Conservation (phyloP, 768 basidiomycete genomes). For the Polyporus arcularius region DNA sequence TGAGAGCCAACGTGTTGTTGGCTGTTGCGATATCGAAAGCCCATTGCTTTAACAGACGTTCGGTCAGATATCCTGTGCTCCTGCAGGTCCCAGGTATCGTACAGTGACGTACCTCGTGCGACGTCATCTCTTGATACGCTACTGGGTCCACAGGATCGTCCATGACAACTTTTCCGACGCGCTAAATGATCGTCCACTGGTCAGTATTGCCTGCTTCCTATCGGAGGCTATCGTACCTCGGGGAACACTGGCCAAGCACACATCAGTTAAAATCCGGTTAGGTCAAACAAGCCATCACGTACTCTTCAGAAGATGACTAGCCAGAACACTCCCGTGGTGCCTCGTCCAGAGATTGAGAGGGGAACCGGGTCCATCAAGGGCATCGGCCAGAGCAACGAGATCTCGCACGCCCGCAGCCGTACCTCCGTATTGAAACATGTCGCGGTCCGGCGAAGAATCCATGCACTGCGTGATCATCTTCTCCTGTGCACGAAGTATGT, state of each 20-base stretch:
- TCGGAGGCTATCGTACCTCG: neutral
- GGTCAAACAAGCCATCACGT: neutral
- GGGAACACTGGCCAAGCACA: neutral
- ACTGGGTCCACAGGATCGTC: neutral
- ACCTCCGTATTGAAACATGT: neutral
- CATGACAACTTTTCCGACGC: neutral
- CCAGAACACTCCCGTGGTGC: neutral
- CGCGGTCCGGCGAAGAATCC: neutral
- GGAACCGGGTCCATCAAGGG: slow-evolving; percentile 8
- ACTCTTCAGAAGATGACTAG: neutral
- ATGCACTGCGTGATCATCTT: neutral
- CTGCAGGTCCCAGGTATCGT: neutral
- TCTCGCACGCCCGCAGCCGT: slow-evolving; percentile 1
- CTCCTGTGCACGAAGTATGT: neutral
- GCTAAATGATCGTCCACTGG: neutral
- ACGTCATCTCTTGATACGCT: neutral
- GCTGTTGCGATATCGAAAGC: too few species aligned
- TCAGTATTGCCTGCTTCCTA: neutral
- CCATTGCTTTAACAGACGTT: too few species aligned
- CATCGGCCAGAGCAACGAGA: neutral
- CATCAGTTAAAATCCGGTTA: neutral
- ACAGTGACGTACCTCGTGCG: neutral
- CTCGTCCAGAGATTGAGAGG: neutral
- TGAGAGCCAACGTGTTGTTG: too few species aligned
- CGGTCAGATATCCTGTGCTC: too few species aligned